A percentile compares a stretch with the other conserved stretches of the same genome.
phyloP scores from a whole-genome alignment of 805 yeast genomes.

The Cyberlindnera suaveolens region DNA sequence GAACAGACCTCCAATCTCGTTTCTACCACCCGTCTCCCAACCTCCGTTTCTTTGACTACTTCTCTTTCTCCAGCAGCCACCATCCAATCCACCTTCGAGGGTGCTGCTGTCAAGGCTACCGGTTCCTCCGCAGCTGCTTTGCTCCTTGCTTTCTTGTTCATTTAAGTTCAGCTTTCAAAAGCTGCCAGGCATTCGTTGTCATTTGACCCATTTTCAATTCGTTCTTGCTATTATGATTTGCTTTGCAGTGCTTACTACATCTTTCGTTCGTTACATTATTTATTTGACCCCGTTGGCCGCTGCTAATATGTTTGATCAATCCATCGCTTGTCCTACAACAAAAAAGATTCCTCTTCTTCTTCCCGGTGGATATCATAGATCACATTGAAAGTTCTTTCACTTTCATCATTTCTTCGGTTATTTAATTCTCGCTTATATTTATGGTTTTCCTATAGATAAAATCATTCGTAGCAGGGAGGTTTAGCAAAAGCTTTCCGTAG shows the following conservation, averaged over 20 bases:
- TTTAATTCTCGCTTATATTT: not conserved
- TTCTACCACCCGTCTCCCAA: not conserved
- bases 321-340: too few species aligned
- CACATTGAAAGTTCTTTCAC: too few species aligned
- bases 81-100: constrained; percentile 7
- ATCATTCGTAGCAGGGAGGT: not conserved
- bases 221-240: too few species aligned
- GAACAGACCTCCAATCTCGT: not conserved
- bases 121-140: constrained; percentile 6
- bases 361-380: too few species aligned
- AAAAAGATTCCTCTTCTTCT: too few species aligned
- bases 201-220: too few species aligned
- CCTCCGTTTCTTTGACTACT: not conserved
- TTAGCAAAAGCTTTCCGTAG: not conserved
- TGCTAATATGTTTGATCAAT: too few species aligned
- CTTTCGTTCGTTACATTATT: too few species aligned
- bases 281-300: too few species aligned
- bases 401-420: not conserved
- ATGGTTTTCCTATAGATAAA: not conserved
- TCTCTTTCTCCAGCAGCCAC: not conserved
- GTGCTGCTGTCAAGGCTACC: constrained; percentile 7
- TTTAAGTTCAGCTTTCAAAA: not conserved
- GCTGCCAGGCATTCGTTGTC: too few species aligned
- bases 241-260: too few species aligned
- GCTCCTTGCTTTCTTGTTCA: not conserved